Evolutionary conservation across 1,139 yeast genomes (phyloP).

Genomic region (Candida gigantensis): DNA sequence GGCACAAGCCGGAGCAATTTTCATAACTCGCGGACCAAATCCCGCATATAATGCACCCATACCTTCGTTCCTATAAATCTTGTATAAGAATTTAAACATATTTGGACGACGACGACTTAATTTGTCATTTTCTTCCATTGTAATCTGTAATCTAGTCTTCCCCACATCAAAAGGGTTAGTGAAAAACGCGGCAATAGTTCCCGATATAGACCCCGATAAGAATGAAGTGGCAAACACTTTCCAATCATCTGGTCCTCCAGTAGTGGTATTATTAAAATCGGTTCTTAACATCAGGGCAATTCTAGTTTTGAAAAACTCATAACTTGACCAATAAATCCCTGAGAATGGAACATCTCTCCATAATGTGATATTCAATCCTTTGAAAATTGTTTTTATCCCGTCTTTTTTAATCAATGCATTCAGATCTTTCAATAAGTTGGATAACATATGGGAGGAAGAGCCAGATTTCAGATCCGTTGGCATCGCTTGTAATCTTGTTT

Average conservation of each 20-base stretch:
- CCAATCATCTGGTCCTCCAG: conserved; percentile 37
- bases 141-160: conserved; percentile 85
- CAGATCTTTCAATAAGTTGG: conserved; percentile 58
- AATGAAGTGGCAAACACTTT: conserved; percentile 73
- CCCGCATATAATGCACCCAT: conserved; percentile 79
- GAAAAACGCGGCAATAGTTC: conserved; percentile 77
- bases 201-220: conserved; percentile 81
- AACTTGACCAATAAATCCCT: conserved; percentile 91
- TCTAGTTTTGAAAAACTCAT: conserved; percentile 49
- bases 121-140: conserved; percentile 23
- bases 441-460: conserved; percentile 40
- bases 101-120: conserved; percentile 25
- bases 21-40: conserved; percentile 77
- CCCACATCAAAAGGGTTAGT: conserved; percentile 98
- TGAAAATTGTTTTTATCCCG: conserved; percentile 72
- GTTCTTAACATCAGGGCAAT: conserved; percentile 26
- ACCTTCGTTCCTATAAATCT: conserved; percentile 75
- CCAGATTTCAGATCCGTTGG: conserved; percentile 45
- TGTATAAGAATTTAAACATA: conserved; percentile 66
- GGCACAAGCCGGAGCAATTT: conserved; percentile 97
- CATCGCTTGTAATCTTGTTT: conserved; percentile 86
- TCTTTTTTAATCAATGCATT: conserved; percentile 49
- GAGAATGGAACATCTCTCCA: conserved; percentile 99
- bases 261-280: conserved; percentile 21
- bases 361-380: conserved; percentile 81